A percentile compares a stretch with the other conserved stretches of the same genome.
Evolutionary conservation across 371 early-diverging fungal genomes (phyloP).

Genomic region (Entomophthora muscae): DNA sequence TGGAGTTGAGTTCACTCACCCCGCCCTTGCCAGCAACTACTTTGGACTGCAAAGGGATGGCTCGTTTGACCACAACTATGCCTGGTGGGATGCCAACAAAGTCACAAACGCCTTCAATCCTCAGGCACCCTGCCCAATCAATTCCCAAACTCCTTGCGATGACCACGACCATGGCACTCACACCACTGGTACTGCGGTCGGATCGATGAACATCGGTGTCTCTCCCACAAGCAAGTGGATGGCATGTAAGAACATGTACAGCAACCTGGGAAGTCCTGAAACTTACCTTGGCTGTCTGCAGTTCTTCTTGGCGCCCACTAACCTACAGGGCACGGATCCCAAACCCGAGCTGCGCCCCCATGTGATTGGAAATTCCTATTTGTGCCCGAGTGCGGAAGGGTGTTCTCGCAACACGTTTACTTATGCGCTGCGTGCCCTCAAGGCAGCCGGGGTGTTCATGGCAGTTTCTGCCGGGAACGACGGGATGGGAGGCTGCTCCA

Average conservation of each 20-base stretch:
- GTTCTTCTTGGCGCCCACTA: slow-evolving; percentile 7
- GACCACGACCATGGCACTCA: background rate
- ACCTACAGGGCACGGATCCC: too few species aligned
- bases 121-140: too few species aligned
- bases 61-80: too few species aligned
- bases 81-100: too few species aligned
- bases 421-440: background rate
- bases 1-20: too few species aligned
- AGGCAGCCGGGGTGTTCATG: background rate
- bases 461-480: slow-evolving; percentile 1
- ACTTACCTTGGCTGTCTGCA: slow-evolving; percentile 4
- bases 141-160: background rate
- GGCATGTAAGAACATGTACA: too few species aligned
- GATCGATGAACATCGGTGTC: background rate
- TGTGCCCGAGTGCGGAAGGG: background rate
- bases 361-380: background rate
- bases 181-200: background rate
- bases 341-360: background rate
- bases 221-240: slow-evolving; percentile 5
- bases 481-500: background rate
- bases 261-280: too few species aligned
- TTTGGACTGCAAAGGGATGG: too few species aligned
- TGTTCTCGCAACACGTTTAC: background rate
- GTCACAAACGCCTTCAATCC: too few species aligned
- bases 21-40: too few species aligned